A percentile compares a stretch with the other conserved stretches of the same genome.
Evolutionary conservation across 2,329 filamentous ascomycete species (phyloP).

Genomic region (Diaporthe amygdali): DNA sequence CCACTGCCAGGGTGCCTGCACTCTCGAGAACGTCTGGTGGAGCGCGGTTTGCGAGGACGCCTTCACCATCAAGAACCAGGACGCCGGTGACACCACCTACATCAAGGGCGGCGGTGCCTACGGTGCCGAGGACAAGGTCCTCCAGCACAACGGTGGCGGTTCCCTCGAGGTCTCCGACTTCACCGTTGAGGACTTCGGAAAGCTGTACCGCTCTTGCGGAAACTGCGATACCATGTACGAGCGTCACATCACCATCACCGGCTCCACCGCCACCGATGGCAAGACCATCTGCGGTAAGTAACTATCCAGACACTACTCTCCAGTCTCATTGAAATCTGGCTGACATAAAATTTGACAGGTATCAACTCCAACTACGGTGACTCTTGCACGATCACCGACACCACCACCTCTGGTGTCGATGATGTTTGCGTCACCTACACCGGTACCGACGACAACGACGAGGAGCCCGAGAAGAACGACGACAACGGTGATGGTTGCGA

Average conservation of each 20-base stretch:
- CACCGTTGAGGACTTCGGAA: slow-evolving; percentile 48
- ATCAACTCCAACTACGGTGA: slow-evolving; percentile 57
- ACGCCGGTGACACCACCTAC: slow-evolving; percentile 39
- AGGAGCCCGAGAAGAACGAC: slow-evolving; percentile 7
- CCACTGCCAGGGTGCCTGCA: slow-evolving; percentile 53
- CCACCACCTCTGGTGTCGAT: background rate
- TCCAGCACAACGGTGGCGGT: slow-evolving; percentile 45
- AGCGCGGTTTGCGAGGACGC: slow-evolving; percentile 41
- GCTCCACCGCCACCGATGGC: slow-evolving; percentile 46
- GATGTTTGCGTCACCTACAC: slow-evolving; percentile 13
- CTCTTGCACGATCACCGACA: slow-evolving; percentile 29
- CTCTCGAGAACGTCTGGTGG: slow-evolving; percentile 42
- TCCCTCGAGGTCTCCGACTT: slow-evolving; percentile 43
- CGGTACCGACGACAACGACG: slow-evolving; percentile 8
- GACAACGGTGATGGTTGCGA: slow-evolving; percentile 13
- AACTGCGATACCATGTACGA: slow-evolving; percentile 49
- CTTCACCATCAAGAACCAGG: slow-evolving; percentile 38
- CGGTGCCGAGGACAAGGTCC: slow-evolving; percentile 40
- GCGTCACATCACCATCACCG: slow-evolving; percentile 49
- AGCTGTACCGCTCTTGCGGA: slow-evolving; percentile 52
- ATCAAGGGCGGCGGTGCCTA: slow-evolving; percentile 44
- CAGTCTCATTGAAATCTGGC: background rate
- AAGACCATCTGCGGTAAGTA: slow-evolving; percentile 23
- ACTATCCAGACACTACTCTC: background rate
- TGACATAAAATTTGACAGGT: slow-evolving; percentile 37